Evolutionary conservation across 2,329 filamentous ascomycete genomes (phyloP).

Genomic region (Penicillium sp.): DNA sequence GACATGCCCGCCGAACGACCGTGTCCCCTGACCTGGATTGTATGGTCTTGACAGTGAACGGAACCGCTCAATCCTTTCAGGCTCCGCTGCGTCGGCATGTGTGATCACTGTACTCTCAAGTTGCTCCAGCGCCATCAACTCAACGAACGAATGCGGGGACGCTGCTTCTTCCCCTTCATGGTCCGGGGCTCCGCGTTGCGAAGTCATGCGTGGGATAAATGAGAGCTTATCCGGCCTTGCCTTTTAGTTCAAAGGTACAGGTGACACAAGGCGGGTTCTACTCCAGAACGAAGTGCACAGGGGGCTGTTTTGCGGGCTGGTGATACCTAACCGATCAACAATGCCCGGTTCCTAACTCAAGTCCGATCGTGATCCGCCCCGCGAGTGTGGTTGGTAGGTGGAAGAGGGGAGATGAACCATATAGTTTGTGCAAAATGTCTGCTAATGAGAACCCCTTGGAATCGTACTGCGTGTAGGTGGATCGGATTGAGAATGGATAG

Average conservation of each 20-base stretch:
- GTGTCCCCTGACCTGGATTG: slow-evolving; percentile 43
- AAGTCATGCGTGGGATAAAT: slow-evolving; percentile 15
- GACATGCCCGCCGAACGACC: slow-evolving; percentile 57
- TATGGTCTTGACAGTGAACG: slow-evolving; percentile 36
- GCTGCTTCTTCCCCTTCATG: slow-evolving; percentile 8
- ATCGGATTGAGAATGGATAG: neutral
- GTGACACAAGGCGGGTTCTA: neutral
- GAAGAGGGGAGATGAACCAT: neutral
- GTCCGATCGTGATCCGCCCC: neutral
- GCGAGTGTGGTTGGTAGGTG: neutral
- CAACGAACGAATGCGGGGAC: slow-evolving; percentile 27
- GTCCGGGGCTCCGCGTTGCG: slow-evolving; percentile 8
- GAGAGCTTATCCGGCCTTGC: neutral
- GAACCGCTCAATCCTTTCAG: slow-evolving; percentile 34
- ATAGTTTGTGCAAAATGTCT: neutral
- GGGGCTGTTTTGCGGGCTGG: neutral
- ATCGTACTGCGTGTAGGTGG: neutral
- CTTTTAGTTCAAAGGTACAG: neutral
- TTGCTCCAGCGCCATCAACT: slow-evolving; percentile 35
- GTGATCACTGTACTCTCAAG: slow-evolving; percentile 19
- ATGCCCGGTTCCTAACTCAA: neutral
- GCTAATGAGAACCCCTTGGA: neutral
- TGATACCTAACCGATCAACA: neutral
- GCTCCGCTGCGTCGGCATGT: slow-evolving; percentile 10
- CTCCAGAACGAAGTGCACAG: neutral